Evolutionary conservation across 139 green algal species (phyloP).

Genomic region (Protoeuglena noctilucae): DNA sequence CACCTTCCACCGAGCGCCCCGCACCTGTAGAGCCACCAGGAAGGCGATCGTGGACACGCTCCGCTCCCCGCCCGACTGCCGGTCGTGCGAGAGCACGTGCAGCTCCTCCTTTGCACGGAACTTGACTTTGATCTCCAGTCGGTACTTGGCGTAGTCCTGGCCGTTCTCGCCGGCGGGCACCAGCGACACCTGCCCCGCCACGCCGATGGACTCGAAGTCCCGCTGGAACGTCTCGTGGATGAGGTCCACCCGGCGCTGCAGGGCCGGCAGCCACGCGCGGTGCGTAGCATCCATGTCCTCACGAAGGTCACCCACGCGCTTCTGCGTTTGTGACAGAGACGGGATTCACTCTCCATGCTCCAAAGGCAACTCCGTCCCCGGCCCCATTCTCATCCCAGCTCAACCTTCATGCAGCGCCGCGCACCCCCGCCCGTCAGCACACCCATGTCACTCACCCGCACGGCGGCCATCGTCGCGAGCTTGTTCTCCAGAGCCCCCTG

Average conservation of each 20-base stretch:
- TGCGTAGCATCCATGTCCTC: not conserved
- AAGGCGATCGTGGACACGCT: slow-evolving; percentile 95
- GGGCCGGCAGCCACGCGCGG: slow-evolving; percentile 60
- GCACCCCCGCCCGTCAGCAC: no score
- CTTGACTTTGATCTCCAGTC: slow-evolving; percentile 52
- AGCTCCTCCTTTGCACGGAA: slow-evolving; percentile 66
- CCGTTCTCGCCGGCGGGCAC: slow-evolving; percentile 10
- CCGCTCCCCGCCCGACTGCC: slow-evolving; percentile 86
- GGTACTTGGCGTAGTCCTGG: slow-evolving; percentile 52
- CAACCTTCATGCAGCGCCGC: no score
- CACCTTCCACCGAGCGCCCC: not conserved
- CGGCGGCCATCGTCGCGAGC: no score
- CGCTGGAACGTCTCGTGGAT: slow-evolving; percentile 60
- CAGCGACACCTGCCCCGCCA: slow-evolving; percentile 58
- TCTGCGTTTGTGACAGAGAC: no score
- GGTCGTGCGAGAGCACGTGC: slow-evolving; percentile 51
- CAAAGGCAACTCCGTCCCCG: no score
- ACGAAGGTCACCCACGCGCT: no score
- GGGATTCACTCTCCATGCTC: no score
- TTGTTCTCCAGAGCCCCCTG: no score
- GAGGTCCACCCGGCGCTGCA: slow-evolving; percentile 40
- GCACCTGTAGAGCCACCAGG: slow-evolving; percentile 79
- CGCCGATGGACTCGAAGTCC: slow-evolving; percentile 66
- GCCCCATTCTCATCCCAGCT: no score
- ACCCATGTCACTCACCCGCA: no score